Percentiles rank a stretch among this genome's conserved stretches.
Evolutionary conservation across 768 basidiomycete genomes (phyloP).

Genomic region (Boletus patriciae): DNA sequence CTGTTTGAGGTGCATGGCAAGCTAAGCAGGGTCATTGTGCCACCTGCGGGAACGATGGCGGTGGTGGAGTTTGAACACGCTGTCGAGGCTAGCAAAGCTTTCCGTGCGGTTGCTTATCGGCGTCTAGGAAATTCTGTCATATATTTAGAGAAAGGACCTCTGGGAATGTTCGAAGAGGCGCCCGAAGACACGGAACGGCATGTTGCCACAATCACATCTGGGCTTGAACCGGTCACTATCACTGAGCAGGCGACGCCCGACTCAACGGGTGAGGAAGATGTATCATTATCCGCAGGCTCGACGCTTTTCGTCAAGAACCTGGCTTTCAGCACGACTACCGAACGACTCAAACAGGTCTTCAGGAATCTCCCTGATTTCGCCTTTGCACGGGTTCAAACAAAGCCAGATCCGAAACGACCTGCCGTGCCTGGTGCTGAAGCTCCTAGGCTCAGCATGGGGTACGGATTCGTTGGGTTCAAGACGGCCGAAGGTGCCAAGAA

Average conservation of each 20-base stretch:
- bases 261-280: constrained; percentile 38
- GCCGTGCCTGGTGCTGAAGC: constrained; percentile 32
- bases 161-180: constrained; percentile 69
- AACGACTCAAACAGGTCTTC: constrained; percentile 68
- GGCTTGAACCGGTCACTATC: constrained; percentile 40
- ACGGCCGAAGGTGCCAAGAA: constrained; percentile 68
- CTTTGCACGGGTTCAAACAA: constrained; percentile 90
- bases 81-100: constrained; percentile 71
- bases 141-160: constrained; percentile 91
- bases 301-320: constrained; percentile 96
- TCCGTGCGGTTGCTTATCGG: constrained; percentile 81
- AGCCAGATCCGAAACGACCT: constrained; percentile 78
- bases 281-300: constrained; percentile 58
- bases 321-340: constrained; percentile 85
- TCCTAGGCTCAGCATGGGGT: constrained; percentile 85
- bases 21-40: constrained; percentile 71
- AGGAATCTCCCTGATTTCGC: constrained; percentile 73
- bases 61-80: constrained; percentile 82
- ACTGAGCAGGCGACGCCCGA: constrained; percentile 40
- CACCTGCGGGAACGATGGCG: constrained; percentile 91
- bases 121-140: constrained; percentile 86
- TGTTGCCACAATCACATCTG: constrained; percentile 14
- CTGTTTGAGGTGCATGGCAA: constrained; percentile 77
- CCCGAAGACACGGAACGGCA: constrained; percentile 28
- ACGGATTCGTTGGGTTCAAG: constrained; percentile 93